Evolutionary conservation across 345 rosid species (phyloP), one percentile per base, ranked within the genome.

Genomic region (Capsella bursapastoris): DNA sequence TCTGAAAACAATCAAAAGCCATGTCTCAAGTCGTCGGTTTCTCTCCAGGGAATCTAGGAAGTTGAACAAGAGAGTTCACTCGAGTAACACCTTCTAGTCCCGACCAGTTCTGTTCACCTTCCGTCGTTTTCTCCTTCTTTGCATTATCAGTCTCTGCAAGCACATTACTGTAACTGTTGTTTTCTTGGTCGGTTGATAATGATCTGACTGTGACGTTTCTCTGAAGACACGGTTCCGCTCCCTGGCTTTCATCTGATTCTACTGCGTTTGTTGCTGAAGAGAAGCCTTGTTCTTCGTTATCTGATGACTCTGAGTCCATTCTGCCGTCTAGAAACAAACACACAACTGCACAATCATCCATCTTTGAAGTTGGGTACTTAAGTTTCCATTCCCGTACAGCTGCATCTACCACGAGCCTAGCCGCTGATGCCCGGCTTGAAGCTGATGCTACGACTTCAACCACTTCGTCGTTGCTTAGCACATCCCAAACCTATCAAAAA

Each of bases 341-440:
- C 47, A 96, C 97, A 8, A 92, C 99, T 5, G 99, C 98, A 83
- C 99, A 96, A 65, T 96, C 99, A 78, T 96, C 99, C 95, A 96
- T 90, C 68, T 92, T 96, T n/a, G 99, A 96, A 55, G 98, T 96
- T 1, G 99, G 99, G 75, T 96, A 96, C 71, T 96, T 96, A 15
- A 89, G 87, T 82, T 90, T 92, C 99, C 99, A 96, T 69, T 92
- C 93, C 0, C 86, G 90, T 11, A 96, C 94, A 57, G 98, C 98
- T 49, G 95, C 81, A 56, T 90, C 93, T 56, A 96, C 98, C 52
- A 96, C 71, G 43, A 83, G 82, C 79, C 96, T 87, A 15, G 99
- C 98, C 13, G 97, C 96, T 47, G 92, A 87, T 77, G 93, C 73
- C 31, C 99, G 86, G 25, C 81, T 84, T 27, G 98, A 87, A 71